Base-by-base conservation (phyloP, 2,329 filamentous ascomycete genomes). In the Penicillium sp. region DNA sequence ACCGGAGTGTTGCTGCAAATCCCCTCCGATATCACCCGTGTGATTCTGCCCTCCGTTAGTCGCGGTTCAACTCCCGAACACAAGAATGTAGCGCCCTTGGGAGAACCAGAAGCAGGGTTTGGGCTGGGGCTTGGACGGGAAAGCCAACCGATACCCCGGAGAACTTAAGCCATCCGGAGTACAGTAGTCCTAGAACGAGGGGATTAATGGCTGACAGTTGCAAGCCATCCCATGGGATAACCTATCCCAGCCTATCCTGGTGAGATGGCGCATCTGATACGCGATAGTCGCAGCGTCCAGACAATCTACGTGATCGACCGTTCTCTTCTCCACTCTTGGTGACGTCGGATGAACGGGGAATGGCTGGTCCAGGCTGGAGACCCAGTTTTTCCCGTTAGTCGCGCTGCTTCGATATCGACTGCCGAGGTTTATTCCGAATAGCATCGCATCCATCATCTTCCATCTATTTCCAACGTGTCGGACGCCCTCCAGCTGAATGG, bases 381-480 rank as follows among this genome's bases (percentile, higher is more conserved):
- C 62, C 62, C 62, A 62, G 43, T 65, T 65, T 65, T 63, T 42
- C 29, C 31, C 40, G 26, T 56, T 53, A 44, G 49, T 59, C 26
- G 23, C 36, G 21, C 6, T 42, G 42, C 42, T 45, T 31, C 42
- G 42, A 45, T 45, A 19, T 45, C 16, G 10, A 42, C 26, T 51
- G 50, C 55, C 58, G 46, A 59, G 53, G 55, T 59, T 54, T 44
- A 48, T n/a, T 2, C 18, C 16, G 3, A 54, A 57, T 45, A 13
- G 28, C 28, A 34, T 36, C 23, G 23, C 49, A 21, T 43, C 24
- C 26, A 19, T 26, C 47, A 21, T 42, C 42, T 31, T 45, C 42
- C 28, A 45, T 45, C 28, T 5, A 5, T 31, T 31, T 45, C 42
- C 42, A 45, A 43, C 37, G 21, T 40, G 37, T 16, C 34, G 8